These are phyloP conservation scores for Pythium dissimile DNA, from an alignment of 352 stramenopile genomes.

Conservation along the genomic window DNA sequence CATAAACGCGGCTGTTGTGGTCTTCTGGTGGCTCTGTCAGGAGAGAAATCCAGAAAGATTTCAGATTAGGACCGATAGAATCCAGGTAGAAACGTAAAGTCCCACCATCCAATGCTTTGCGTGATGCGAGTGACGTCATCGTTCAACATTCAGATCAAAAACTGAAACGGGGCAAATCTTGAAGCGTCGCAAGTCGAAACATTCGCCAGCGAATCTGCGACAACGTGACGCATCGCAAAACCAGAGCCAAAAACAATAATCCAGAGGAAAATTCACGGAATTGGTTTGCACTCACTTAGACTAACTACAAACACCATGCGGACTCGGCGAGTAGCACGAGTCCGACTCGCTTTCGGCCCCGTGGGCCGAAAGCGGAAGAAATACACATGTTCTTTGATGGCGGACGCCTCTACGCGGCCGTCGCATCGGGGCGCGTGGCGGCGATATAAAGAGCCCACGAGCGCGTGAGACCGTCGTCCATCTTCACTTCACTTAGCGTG, in stretches of 20 bases:
- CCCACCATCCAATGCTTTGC: slow-evolving; percentile 4
- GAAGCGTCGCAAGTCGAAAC: slow-evolving; percentile 22
- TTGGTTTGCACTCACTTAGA: not conserved
- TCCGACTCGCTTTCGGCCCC: too few species aligned
- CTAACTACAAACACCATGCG: too few species aligned
- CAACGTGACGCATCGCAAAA: not conserved
- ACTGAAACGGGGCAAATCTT: slow-evolving; percentile 7
- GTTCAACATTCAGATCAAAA: not conserved
- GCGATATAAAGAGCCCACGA: slow-evolving; percentile 36
- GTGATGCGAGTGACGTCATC: slow-evolving; percentile 25
- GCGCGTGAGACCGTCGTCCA: slow-evolving; percentile 29
- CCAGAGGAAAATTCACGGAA: not conserved
- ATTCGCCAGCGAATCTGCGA: not conserved
- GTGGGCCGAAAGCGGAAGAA: too few species aligned
- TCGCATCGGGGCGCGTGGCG: slow-evolving; percentile 24
- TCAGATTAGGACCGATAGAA: not conserved
- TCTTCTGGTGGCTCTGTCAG: slow-evolving; percentile 15
- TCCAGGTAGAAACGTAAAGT: not conserved
- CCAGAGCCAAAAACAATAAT: not conserved
- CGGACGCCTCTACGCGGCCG: not conserved
- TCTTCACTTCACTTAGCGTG: slow-evolving; percentile 9
- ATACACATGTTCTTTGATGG: too few species aligned
- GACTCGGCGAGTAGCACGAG: too few species aligned
- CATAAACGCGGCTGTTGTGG: slow-evolving; percentile 1
- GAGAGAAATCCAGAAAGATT: slow-evolving; percentile 11